A percentile compares a stretch with the other conserved stretches of the same genome.
phyloP scores from a whole-genome alignment of 2,329 filamentous ascomycete species.

The Alternaria rosae region DNA sequence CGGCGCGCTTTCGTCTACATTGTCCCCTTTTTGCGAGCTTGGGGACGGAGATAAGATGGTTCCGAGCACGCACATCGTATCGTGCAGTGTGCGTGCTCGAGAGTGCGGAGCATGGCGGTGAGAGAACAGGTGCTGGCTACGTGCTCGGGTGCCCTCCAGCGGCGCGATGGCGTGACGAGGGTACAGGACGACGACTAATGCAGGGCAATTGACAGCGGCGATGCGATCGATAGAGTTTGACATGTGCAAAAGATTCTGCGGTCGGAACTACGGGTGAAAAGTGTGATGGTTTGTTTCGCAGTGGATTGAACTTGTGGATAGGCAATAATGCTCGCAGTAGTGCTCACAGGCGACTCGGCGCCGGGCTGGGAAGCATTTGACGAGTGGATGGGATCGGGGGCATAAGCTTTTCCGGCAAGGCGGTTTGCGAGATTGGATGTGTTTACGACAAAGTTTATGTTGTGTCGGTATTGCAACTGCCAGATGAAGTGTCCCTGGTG shows the following conservation, averaged over 20 bases:
- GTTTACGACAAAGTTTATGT: conserved; percentile 6
- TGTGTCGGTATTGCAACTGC: conserved; percentile 1
- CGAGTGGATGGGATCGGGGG: conserved; percentile 8
- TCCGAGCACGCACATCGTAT: conserved; percentile 3
- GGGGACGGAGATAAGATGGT: conserved; percentile 4
- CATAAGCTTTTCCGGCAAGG: conserved; percentile 13
- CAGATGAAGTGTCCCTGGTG: not conserved
- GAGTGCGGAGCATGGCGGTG: conserved; percentile 15
- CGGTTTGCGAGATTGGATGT: conserved; percentile 3
- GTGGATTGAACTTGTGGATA: conserved; percentile 10
- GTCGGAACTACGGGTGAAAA: conserved; percentile 6
- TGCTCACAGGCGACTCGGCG: not conserved
- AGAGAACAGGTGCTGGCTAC: conserved; percentile 6
- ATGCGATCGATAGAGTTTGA: conserved; percentile 5
- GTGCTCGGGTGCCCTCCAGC: conserved; percentile 7
- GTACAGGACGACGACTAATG: conserved; percentile 13
- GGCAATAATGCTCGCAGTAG: conserved; percentile 12
- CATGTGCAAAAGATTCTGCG: conserved; percentile 2
- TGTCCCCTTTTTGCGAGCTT: conserved; percentile 10
- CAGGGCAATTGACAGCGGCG: conserved; percentile 10
- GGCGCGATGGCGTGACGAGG: conserved; percentile 18
- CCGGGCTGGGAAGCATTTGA: conserved; percentile 1
- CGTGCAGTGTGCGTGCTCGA: not conserved
- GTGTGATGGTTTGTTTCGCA: conserved; percentile 2
- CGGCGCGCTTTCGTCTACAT: not conserved